Conservation (phyloP, 305 asterid species). For the Solanum chacoense region DNA sequence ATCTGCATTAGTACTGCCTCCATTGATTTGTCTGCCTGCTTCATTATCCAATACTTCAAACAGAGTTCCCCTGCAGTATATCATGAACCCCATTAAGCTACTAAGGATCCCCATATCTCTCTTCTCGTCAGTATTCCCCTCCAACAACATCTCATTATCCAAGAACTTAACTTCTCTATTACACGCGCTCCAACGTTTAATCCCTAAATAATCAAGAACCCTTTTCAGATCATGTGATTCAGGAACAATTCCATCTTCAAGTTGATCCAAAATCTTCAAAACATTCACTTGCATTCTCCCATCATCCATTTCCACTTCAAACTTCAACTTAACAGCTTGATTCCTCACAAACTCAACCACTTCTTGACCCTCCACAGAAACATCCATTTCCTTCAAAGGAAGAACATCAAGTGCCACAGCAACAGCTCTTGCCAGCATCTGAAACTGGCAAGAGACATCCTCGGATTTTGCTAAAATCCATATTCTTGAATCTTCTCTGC, state of each 20-base stretch:
- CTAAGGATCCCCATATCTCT: constrained; percentile 29
- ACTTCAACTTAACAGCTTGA: constrained; percentile 25
- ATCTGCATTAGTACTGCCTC: not conserved
- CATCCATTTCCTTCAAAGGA: constrained; percentile 18
- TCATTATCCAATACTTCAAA: constrained; percentile 17
- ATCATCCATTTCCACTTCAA: constrained; percentile 37
- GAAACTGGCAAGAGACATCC: constrained; percentile 36
- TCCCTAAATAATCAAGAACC: constrained; percentile 46
- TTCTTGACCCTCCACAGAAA: constrained; percentile 35
- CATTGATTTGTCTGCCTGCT: not conserved
- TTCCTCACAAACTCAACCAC: constrained; percentile 41
- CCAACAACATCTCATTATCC: constrained; percentile 34
- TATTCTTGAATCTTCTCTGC: constrained; percentile 42
- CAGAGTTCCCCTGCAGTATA: constrained; percentile 52
- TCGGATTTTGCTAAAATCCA: constrained; percentile 50
- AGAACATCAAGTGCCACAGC: constrained; percentile 53
- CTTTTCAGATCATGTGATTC: constrained; percentile 29
- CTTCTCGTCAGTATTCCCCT: constrained; percentile 25
- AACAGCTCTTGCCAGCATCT: constrained; percentile 30
- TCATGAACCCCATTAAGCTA: constrained; percentile 41
- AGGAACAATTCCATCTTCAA: constrained; percentile 36
- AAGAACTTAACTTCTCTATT: constrained; percentile 41
- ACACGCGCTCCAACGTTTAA: constrained; percentile 55
- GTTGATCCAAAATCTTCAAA: constrained; percentile 15
- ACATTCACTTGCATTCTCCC: constrained; percentile 21